Evolutionary conservation across 441 rosid genomes (phyloP).

Genomic region (Erodium trifolium): DNA sequence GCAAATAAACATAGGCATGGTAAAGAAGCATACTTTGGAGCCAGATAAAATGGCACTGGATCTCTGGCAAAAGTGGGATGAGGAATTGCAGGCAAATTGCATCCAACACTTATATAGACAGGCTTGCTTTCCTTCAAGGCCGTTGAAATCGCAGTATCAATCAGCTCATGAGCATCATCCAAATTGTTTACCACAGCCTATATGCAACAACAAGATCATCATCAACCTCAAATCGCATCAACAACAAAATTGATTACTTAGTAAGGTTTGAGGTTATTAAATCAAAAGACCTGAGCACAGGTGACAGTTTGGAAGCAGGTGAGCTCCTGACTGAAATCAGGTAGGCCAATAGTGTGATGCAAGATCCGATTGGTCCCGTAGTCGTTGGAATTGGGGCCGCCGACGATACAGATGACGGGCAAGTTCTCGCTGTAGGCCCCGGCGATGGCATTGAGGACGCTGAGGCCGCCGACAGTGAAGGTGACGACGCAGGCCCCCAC

Average conservation of each 20-base stretch:
- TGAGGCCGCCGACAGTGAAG: slow-evolving; percentile 34
- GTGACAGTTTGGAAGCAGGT: slow-evolving; percentile 31
- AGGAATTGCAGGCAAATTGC: slow-evolving; percentile 64
- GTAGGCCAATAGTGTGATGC: slow-evolving; percentile 36
- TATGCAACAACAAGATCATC: not conserved
- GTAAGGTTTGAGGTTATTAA: too few species aligned
- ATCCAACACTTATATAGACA: slow-evolving; percentile 73
- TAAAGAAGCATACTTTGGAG: slow-evolving; percentile 32
- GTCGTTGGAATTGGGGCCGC: slow-evolving; percentile 37
- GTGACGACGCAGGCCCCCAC: slow-evolving; percentile 36
- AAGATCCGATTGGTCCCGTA: slow-evolving; percentile 33
- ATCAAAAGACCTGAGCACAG: slow-evolving; percentile 27
- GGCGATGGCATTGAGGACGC: slow-evolving; percentile 20
- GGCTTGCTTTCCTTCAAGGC: slow-evolving; percentile 86
- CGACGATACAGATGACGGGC: slow-evolving; percentile 34
- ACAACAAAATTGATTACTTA: too few species aligned
- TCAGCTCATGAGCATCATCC: slow-evolving; percentile 74
- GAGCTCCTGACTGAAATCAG: slow-evolving; percentile 35
- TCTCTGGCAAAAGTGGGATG: slow-evolving; percentile 64
- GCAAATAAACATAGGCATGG: not conserved
- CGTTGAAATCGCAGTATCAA: slow-evolving; percentile 75
- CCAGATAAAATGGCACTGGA: slow-evolving; percentile 62
- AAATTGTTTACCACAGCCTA: slow-evolving; percentile 79
- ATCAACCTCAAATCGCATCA: too few species aligned
- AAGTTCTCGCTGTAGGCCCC: slow-evolving; percentile 41